Evolutionary conservation across 164 flowering plant genomes (phyloP), one percentile per base, ranked within the genome.

Genomic region (Umbellularia californica): DNA sequence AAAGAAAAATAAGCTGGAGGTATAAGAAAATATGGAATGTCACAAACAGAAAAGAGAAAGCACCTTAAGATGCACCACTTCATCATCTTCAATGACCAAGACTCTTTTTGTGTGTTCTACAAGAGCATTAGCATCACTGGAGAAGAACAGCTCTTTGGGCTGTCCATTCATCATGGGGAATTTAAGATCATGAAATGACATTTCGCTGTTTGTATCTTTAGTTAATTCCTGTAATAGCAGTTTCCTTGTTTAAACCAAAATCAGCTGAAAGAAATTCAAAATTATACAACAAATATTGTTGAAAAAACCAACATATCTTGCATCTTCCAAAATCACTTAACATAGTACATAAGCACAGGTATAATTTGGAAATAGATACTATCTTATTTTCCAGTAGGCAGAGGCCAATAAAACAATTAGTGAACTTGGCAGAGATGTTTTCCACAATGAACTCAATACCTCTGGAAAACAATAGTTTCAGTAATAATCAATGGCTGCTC

Each of bases 61-160:
- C 82, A 91, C 99, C 99, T 90, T 93, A 2, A 95, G 81, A 81
- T 95, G 97, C 80, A 94, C 97, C 68, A 95, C 93, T 87, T 95
- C 99, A 73, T 90, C 92, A 81, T 95, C 99, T 81, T 95, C 99
- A 73, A 95, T 91, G 81, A 91, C 85, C 89, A 95, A 80, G 69
- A 91, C 97, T 79, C 86, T 91, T 74, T 89, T 95, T 23, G 99
- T 93, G 82, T 95, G 99, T 77, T 95, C 99, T 79, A 95, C 91
- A 52, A 95, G 74, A 75, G 98, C 99, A 80, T 88, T 82, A 58
- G 97, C 90, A 83, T 93, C 99, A 82, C 98, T 95, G 23, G 99
- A 93, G 70, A 95, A 83, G 82, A 93, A 94, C 35, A 93, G 82
- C 76, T 93, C 99, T 80, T 88, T 95, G 28, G 99, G 94, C 23